A percentile compares a stretch with the other conserved stretches of the same genome.
These are phyloP conservation scores for Acacia pycnantha DNA, from an alignment of 331 rosid species.

Conservation along the genomic window DNA sequence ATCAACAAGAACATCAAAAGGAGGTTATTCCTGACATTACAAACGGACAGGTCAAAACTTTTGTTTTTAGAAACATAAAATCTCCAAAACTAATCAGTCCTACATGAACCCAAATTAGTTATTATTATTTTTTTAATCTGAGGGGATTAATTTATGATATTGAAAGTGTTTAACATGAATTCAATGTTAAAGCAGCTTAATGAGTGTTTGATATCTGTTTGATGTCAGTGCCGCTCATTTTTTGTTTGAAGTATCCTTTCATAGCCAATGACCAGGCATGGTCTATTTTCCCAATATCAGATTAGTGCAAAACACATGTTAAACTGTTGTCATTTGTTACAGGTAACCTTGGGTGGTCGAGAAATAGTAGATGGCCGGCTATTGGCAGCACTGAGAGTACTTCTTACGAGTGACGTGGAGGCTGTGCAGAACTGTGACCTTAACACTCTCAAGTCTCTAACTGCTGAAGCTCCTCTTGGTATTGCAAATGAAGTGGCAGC, in stretches of 20 bases:
- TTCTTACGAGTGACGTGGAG: conserved; percentile 52
- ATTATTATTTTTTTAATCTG: neutral
- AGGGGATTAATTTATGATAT: neutral
- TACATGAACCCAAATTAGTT: neutral
- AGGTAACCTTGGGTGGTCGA: conserved; percentile 84
- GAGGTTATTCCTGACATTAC: neutral
- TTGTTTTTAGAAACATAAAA: neutral
- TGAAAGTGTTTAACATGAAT: neutral
- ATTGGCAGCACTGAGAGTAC: conserved; percentile 79
- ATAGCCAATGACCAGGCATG: neutral
- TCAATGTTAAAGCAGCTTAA: neutral
- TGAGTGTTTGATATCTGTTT: neutral
- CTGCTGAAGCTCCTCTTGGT: conserved; percentile 85
- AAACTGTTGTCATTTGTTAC: neutral
- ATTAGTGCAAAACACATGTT: neutral
- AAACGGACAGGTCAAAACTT: neutral
- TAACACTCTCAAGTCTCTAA: conserved; percentile 56
- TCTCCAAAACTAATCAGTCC: neutral
- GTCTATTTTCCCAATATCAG: neutral
- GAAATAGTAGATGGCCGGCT: conserved; percentile 81
- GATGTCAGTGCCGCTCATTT: neutral
- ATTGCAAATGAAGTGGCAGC: conserved; percentile 68
- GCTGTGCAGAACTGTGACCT: conserved; percentile 58
- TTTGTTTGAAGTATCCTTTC: neutral
- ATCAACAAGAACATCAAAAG: neutral